Conservation (phyloP, 495 filamentous ascomycete genomes). For the Aspergillus panamensis region DNA sequence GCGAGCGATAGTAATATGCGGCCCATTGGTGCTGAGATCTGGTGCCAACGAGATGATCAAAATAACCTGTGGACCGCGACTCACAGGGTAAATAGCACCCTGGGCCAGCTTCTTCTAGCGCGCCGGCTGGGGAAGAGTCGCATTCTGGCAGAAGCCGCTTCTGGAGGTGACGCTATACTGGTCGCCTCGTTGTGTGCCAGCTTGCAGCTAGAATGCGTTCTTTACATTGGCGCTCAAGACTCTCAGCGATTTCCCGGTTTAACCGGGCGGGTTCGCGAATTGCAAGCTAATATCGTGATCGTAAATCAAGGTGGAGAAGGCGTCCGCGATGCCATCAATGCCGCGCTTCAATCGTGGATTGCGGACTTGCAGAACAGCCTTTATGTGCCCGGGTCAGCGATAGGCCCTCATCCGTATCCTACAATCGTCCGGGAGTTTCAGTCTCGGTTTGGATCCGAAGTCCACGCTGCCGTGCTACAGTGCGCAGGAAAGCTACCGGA, state of each 20-base stretch:
- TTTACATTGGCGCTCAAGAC: slow-evolving; percentile 98
- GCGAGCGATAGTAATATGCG: slow-evolving; percentile 40
- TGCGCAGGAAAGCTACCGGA: slow-evolving; percentile 78
- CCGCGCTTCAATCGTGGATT: slow-evolving; percentile 88
- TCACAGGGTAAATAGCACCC: slow-evolving; percentile 97
- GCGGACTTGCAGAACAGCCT: slow-evolving; percentile 85
- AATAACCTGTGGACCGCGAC: slow-evolving; percentile 69
- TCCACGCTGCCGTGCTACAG: slow-evolving; percentile 71
- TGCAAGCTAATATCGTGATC: slow-evolving; percentile 52
- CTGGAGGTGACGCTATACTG: slow-evolving; percentile 94
- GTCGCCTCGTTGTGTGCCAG: slow-evolving; percentile 94
- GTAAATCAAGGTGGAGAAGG: slow-evolving; percentile 84
- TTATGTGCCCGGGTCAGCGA: slow-evolving; percentile 95
- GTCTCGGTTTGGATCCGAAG: slow-evolving; percentile 86
- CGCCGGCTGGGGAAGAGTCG: slow-evolving; percentile 81
- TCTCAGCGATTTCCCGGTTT: slow-evolving; percentile 95
- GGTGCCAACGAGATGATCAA: slow-evolving; percentile 92
- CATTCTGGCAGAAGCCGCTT: slow-evolving; percentile 97
- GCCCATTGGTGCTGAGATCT: slow-evolving; percentile 87
- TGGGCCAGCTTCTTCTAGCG: slow-evolving; percentile 86
- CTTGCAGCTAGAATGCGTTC: slow-evolving; percentile 92
- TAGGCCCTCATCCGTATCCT: slow-evolving; percentile 94
- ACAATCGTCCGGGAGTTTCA: slow-evolving; percentile 97
- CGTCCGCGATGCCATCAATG: slow-evolving; percentile 91
- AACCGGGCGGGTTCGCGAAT: slow-evolving; percentile 67